phyloP scores from a whole-genome alignment of 75 land plant genomes.

The Isoetes taiwanensis region DNA sequence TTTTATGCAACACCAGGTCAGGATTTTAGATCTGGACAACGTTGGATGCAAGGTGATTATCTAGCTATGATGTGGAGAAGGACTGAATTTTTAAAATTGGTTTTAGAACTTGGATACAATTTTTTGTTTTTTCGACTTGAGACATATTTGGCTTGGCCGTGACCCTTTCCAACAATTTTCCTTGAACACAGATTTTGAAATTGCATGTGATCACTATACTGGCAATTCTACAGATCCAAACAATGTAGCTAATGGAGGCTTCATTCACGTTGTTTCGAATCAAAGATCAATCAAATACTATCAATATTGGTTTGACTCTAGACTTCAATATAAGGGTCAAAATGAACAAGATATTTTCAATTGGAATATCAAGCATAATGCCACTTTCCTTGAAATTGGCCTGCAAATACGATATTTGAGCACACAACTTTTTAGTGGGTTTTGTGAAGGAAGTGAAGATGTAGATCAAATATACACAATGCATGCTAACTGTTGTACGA shows the following conservation, averaged over 20 bases:
- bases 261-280: not conserved
- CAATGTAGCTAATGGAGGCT: not conserved
- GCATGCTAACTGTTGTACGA: too few species aligned
- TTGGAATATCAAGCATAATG: not conserved
- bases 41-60: too few species aligned
- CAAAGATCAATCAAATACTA: not conserved
- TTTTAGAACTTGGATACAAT: too few species aligned
- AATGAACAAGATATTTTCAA: not conserved
- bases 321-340: not conserved
- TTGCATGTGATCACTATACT: constrained; percentile 1
- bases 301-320: not conserved
- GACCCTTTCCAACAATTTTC: not conserved
- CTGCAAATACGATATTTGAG: not conserved
- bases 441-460: too few species aligned
- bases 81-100: too few species aligned
- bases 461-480: too few species aligned
- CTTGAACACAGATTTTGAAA: not conserved
- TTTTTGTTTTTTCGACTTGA: too few species aligned
- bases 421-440: not conserved
- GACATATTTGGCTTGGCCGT: too few species aligned
- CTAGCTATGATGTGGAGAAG: too few species aligned
- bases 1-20: too few species aligned
- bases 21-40: too few species aligned
- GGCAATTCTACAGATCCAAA: not conserved
- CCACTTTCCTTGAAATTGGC: not conserved